Conservation (phyloP, 805 yeast species). For the Saccharomycopsis lassenensis region DNA sequence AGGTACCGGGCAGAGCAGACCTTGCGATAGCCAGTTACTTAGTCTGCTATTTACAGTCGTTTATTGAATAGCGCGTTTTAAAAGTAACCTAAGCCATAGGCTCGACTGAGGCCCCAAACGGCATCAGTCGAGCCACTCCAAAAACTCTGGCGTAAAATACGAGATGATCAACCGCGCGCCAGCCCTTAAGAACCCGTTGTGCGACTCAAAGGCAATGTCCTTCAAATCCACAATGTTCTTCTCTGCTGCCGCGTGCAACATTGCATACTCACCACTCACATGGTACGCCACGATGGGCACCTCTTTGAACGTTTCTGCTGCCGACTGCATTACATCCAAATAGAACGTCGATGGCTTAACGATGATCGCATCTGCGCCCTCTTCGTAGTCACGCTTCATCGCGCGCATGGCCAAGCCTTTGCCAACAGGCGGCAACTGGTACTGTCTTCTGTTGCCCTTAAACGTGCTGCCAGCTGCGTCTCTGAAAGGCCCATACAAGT, state of each 20-base stretch:
- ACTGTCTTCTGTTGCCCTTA: constrained; percentile 88
- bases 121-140: constrained; percentile 68
- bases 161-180: constrained; percentile 89
- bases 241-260: constrained; percentile 97
- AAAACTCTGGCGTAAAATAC: constrained; percentile 90
- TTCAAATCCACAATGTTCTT: constrained; percentile 85
- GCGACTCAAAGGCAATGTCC: constrained; percentile 62
- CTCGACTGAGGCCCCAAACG: neutral
- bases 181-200: constrained; percentile 86
- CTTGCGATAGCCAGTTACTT: too few species aligned
- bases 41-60: too few species aligned
- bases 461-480: constrained; percentile 90
- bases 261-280: constrained; percentile 94
- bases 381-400: constrained; percentile 68
- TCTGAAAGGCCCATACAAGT: constrained; percentile 91
- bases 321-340: constrained; percentile 82
- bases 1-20: too few species aligned
- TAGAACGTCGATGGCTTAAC: constrained; percentile 95
- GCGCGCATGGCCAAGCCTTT: constrained; percentile 93
- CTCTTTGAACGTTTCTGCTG: constrained; percentile 69
- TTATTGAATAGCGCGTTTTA: too few species aligned
- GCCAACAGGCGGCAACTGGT: constrained; percentile 90
- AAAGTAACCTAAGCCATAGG: too few species aligned
- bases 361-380: constrained; percentile 93
- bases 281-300: constrained; percentile 92